Base-by-base conservation (phyloP, 2,329 filamentous ascomycete genomes). In the Fusarium illudens region DNA sequence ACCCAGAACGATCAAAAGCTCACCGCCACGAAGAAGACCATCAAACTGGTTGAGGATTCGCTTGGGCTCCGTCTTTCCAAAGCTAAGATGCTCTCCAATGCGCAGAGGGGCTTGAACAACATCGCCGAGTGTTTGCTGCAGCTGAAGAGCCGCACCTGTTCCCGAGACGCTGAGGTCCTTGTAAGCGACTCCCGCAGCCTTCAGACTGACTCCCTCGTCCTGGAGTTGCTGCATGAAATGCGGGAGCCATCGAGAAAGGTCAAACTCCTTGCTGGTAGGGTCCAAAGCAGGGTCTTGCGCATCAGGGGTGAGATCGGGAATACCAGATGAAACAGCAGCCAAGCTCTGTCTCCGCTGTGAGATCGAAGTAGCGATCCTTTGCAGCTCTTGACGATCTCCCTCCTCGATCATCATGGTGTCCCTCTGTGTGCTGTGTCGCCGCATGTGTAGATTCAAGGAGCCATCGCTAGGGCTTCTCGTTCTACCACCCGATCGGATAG, bases 341-440 rank as follows among this genome's bases (percentile, higher is more conserved):
- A 51, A 34, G 32, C 49, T 51, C 20, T 51, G 49, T 34, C 49
- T 33, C 20, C 32, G 29, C 12, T 51, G 49, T n/a, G 49, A 51
- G 13, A 51, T 34, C 2, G 49, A 33, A 19, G 49, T 51, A 12
- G 49, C 49, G 32, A 51, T 51, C 17, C 49, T 51, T 19, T 51
- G 49, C 13, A 51, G 30, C 32, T 51, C 49, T 19, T 34, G 49
- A 25, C 49, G 49, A 34, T 51, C 49, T 51, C 32, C 29, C 49
- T 51, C 49, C 29, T 51, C 49, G 3, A 51, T 51, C 49, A 51
- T 34, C 49, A 51, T 51, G 20, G 49, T 51, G 32, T 51, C 49
- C 20, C 49, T 51, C 13, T 20, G 30, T 7, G 49, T 15, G 49
- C 12, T 32, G 17, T 32, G 46, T 3, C n/a, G 46, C n/a, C 27